Percentiles rank a stretch among this genome's conserved stretches.
These are phyloP conservation scores for Aureobasidium vineae DNA, from an alignment of 2,329 filamentous ascomycete genomes.

Conservation along the genomic window DNA sequence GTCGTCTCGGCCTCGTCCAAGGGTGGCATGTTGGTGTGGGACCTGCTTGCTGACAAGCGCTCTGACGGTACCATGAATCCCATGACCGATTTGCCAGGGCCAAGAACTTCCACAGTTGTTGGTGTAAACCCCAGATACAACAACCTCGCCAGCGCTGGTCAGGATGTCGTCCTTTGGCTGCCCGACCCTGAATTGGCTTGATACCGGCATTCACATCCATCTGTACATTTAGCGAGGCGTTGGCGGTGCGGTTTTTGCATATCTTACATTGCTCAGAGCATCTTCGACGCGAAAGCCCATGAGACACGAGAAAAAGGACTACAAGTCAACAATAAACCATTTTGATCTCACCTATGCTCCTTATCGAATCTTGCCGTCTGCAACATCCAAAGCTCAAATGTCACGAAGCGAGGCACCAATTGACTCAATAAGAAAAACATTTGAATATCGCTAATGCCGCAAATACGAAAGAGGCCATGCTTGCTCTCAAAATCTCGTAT, in stretches of 20 bases:
- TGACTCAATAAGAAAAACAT: neutral
- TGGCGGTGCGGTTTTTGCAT: slow-evolving; percentile 17
- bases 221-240: slow-evolving; percentile 24
- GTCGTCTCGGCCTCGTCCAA: slow-evolving; percentile 74
- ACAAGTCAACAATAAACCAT: neutral
- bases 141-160: slow-evolving; percentile 85
- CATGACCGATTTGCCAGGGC: slow-evolving; percentile 61
- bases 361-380: neutral
- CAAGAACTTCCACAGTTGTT: slow-evolving; percentile 67
- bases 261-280: neutral
- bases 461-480: slow-evolving; percentile 1
- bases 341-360: neutral
- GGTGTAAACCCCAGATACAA: slow-evolving; percentile 91
- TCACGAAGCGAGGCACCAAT: neutral
- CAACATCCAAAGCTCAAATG: neutral
- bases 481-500: slow-evolving; percentile 11
- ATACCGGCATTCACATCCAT: neutral
- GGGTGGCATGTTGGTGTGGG: slow-evolving; percentile 81
- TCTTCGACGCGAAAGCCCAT: neutral
- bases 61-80: slow-evolving; percentile 63
- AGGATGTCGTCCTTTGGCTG: slow-evolving; percentile 60
- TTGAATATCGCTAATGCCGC: slow-evolving; percentile 15
- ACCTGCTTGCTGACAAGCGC: slow-evolving; percentile 59
- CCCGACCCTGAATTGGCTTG: slow-evolving; percentile 44
- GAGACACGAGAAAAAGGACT: neutral